Evolutionary conservation across 176 grass and related monocot genomes (phyloP), one percentile per base, ranked within the genome.

Genomic region (Calamus simplicifolius): DNA sequence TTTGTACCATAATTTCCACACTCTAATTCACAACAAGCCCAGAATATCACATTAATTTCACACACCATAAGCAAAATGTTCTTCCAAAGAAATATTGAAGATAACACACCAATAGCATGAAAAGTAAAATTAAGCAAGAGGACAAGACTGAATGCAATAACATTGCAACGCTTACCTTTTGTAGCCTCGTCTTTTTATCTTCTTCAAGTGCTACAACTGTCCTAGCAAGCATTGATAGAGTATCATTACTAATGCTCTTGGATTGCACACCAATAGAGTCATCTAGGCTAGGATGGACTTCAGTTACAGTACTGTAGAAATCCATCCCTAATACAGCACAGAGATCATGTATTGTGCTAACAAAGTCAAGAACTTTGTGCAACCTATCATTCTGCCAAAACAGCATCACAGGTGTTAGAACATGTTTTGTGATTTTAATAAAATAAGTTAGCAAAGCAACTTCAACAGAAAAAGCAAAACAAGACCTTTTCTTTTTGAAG

Each of bases 401-500:
- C 4, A 29, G 35, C 8, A 43, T 13, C 13, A 10, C 35, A 43
- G 35, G 13, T 43, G 35, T 43, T 43, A 43, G 35, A 43, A 43
- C 35, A 13, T 43, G 8, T 43, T 43, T 43, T 43, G 8, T 43
- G 35, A 43, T 10, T 43, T 43, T 13, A 13, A 43, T 10, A 43
- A 43, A 43, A 35, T 35, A 35, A 35, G 31, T 35, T 35, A 35
- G 35, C 29, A 21, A 62, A 27, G 56, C 18, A 26, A 15, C 31
- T 18, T 50, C 54, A 60, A 15, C 14, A 18, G 6, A 15, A 50
- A 16, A 13, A 61, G 51, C 18, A 29, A 1, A 7, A 65, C 61
- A 29, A 49, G 35, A 98, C 94, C 94, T 98, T 98, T 82, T 98
- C 94, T 86, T 85, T 98, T 73, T 98, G 79, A 73, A 98, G 94